Evolutionary conservation across 768 basidiomycete species (phyloP).

Genomic region (Boletus coccyginus): DNA sequence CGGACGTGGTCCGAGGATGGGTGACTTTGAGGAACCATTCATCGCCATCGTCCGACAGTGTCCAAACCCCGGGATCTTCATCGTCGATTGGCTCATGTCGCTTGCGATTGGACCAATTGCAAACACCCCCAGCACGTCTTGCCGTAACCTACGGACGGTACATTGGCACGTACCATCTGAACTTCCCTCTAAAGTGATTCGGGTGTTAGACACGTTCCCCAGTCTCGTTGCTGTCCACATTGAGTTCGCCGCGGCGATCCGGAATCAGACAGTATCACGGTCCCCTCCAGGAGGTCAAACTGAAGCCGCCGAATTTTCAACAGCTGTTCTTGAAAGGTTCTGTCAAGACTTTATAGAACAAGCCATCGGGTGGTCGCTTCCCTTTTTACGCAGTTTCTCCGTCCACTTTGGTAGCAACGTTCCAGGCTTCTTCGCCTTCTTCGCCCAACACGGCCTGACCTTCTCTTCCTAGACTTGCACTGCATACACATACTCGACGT

Average conservation of each 20-base stretch:
- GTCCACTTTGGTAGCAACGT: conserved; percentile 45
- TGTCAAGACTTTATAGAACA: conserved; percentile 69
- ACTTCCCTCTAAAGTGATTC: conserved; percentile 63
- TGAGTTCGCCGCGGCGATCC: conserved; percentile 36
- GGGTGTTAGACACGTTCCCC: conserved; percentile 65
- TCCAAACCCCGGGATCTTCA: conserved; percentile 72
- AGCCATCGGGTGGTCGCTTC: conserved; percentile 62
- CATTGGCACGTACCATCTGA: conserved; percentile 58
- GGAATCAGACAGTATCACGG: conserved; percentile 52
- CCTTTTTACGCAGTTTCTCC: conserved; percentile 54
- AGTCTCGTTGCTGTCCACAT: conserved; percentile 55
- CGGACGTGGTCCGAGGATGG: conserved; percentile 40
- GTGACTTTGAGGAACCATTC: conserved; percentile 53
- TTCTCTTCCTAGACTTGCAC: conserved; percentile 66
- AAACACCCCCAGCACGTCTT: conserved; percentile 55
- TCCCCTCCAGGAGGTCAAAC: conserved; percentile 52
- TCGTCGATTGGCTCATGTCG: conserved; percentile 64
- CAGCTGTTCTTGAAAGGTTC: conserved; percentile 64
- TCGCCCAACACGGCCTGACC: conserved; percentile 52
- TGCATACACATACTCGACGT: conserved; percentile 56
- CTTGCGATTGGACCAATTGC: conserved; percentile 60
- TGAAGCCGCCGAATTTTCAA: conserved; percentile 53
- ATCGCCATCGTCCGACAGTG: conserved; percentile 59
- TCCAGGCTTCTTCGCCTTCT: conserved; percentile 60
- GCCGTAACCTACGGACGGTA: conserved; percentile 54